Evolutionary conservation across 2,329 filamentous ascomycete genomes (phyloP), one percentile per base, ranked within the genome.

Genomic region (Diaporthe australafricana): DNA sequence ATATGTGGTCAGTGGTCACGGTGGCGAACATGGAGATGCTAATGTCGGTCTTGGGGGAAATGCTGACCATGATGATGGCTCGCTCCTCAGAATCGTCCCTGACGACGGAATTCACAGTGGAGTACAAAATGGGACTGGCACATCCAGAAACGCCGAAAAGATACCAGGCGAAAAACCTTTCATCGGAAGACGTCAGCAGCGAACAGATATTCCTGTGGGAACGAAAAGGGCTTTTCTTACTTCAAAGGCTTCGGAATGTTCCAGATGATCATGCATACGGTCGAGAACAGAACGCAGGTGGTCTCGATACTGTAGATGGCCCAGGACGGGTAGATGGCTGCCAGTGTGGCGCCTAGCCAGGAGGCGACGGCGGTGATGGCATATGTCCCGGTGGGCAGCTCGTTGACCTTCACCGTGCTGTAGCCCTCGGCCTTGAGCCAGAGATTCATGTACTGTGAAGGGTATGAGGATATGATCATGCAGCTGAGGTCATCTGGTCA

Each of bases 341-440:
- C 86, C 8, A 88, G 76, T 0, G 86, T 87, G 0, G 86, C 85
- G 0, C 86, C 86, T 0, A 88, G 76, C 78, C 87, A 84, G 0
- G 85, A 87, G 0, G 83, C 79, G 12, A 88, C 77, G 6, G 87
- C 85, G 0, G 81, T 83, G 50, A 88, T 83, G n/a, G 82, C 85
- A 63, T 86, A 83, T 0, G 81, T 83, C 11, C 82, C 84, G 0
- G 86, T 88, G 0, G 86, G 86, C 1, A 88, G 82, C 16, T 84
- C 80, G 76, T 88, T 88, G 72, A 87, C 83, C 71, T 87, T 82
- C 0, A 82, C 81, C 0, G 88, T 80, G 0, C 84, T 83, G 75
- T 85, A 88, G 6, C 82, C 82, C 35, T 86, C 83, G 1, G 82
- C 81, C 72, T 87, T 87, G 50, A 88, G 82, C 86, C 86, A 88